Conservation (phyloP, 1,284 basidiomycete genomes). For the Ganoderma lucidum region DNA sequence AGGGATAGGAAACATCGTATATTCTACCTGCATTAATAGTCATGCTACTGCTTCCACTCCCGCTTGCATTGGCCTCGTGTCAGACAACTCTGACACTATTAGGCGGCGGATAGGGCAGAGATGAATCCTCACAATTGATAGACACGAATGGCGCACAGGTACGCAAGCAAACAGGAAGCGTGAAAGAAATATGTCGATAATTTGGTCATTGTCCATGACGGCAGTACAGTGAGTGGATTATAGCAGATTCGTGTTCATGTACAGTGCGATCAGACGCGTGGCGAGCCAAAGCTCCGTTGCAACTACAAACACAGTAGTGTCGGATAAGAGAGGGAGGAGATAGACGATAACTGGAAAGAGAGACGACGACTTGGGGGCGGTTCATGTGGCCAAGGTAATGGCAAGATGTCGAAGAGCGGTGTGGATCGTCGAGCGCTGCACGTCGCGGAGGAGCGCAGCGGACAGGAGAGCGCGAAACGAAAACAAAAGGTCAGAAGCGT, state of each 20-base stretch:
- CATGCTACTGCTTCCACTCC: slow-evolving; percentile 32
- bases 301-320: slow-evolving; percentile 23
- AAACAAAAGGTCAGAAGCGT: neutral
- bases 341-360: slow-evolving; percentile 16
- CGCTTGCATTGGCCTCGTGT: neutral
- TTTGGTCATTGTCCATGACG: slow-evolving; percentile 23
- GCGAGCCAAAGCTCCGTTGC: slow-evolving; percentile 5
- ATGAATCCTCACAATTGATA: neutral
- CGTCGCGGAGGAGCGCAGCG: slow-evolving; percentile 15
- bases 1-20: slow-evolving; percentile 21
- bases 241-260: slow-evolving; percentile 31
- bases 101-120: neutral
- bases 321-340: slow-evolving; percentile 13
- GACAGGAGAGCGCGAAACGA: neutral
- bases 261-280: slow-evolving; percentile 17
- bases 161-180: neutral
- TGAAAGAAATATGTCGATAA: neutral
- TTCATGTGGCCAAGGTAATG: neutral
- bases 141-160: neutral
- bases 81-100: neutral
- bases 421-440: slow-evolving; percentile 7
- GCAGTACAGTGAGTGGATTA: slow-evolving; percentile 29
- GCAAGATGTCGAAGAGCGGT: neutral
- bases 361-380: neutral
- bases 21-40: slow-evolving; percentile 31